Evolutionary conservation across 441 rosid genomes (phyloP).

Genomic region (Gossypium gossypioides): DNA sequence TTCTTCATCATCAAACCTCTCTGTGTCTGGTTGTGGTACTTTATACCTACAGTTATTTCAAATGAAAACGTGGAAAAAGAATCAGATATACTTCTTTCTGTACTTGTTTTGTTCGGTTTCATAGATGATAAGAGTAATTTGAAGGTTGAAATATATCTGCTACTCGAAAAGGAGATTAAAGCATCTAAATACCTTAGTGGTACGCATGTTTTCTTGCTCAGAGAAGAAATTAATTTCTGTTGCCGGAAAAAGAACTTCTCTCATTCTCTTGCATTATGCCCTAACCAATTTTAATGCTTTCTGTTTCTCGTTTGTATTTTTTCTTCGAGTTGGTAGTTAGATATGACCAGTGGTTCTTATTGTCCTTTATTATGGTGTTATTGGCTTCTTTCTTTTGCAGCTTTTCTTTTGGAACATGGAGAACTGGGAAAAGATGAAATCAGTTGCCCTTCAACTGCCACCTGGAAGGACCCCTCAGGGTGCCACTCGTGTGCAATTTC

Average conservation of each 20-base stretch:
- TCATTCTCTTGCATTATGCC: neutral
- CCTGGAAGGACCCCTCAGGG: constrained; percentile 32
- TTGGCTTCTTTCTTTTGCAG: constrained; percentile 16
- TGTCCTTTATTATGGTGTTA: neutral
- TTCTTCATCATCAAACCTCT: constrained; percentile 3
- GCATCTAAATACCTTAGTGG: neutral
- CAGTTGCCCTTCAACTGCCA: constrained; percentile 28
- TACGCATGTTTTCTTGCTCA: neutral
- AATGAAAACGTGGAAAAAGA: neutral
- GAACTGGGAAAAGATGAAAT: constrained; percentile 37
- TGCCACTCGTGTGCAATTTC: constrained; percentile 35
- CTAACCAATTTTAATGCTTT: neutral
- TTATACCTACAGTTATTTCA: neutral
- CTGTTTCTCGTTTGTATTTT: neutral
- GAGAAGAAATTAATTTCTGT: neutral
- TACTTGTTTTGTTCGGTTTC: neutral
- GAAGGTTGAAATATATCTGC: neutral
- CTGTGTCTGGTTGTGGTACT: neutral
- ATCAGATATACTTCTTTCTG: neutral
- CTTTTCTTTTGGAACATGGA: constrained; percentile 33
- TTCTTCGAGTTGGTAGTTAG: neutral
- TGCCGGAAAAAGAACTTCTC: neutral
- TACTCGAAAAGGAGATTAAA: neutral
- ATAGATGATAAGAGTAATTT: neutral
- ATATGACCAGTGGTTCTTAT: neutral